Base-by-base conservation (phyloP, 352 stramenopile genomes). In the Plasmopara halstedii region DNA sequence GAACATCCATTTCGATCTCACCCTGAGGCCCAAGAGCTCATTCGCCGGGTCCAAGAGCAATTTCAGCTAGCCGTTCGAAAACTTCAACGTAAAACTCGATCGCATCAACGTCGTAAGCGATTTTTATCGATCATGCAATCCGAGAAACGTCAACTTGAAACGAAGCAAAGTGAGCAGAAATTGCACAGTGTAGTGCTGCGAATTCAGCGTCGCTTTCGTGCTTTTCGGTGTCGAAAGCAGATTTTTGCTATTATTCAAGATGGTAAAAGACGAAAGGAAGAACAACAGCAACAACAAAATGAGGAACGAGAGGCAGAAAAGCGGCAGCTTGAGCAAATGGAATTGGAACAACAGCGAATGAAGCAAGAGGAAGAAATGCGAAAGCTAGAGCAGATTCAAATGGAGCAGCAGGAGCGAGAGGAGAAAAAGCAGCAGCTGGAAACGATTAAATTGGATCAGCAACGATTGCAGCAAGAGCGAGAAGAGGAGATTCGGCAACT, bases 1-100 rank as follows among this genome's bases (percentile, higher is more conserved):
- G 64, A 83, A 22, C 74, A 86, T 55, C 74, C 74, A 10, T 68
- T 84, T 45, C 74, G 72, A 15, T 73, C 47, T 18, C 68, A 70
- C 21, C 55, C 53, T 18, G 59, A 68, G 34, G 70, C 67, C 18
- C 62, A 60, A 8, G 26, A 63, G 21, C 39, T 86, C 11, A 69
- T 86, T n/a, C 54, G 64, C 3, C 46, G 37, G 4, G 67, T 65
- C 1, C 68, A 79, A 45, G 31, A 76, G 14, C 45, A 59, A 18
- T 62, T 70, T 0, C 58, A 71, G 3, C 50, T 77, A 1, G 70
- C 73, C 5, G 66, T 64, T 0, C 51, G 39, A 13, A 55, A 49
- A 25, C 45, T 85, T 6, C 73, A 85, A 18, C 61, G 62, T 14
- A 51, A 47, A 13, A 56, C 46, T 1, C 53, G 66, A 4, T 42